Evolutionary conservation across 257 asterid species (phyloP), one percentile per base, ranked within the genome.

Genomic region (Capsicum baccatum): DNA sequence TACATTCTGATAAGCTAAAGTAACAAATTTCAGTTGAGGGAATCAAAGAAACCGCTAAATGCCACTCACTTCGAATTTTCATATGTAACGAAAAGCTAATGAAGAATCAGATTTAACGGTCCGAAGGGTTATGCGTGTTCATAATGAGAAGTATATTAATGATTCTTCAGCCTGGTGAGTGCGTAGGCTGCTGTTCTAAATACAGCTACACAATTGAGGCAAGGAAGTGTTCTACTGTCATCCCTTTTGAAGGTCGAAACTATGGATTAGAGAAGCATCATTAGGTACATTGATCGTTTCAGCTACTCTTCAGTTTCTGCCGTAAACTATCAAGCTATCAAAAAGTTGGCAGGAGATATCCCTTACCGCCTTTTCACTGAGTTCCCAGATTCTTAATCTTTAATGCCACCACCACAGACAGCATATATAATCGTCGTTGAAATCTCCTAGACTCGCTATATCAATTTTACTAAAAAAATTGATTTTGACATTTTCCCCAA

Each of bases 241-340:
- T 70, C 9, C 37, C 37, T 4, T 70, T 70, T 44, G 56, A 70
- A 5, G 17, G 4, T 17, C 57, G 0, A 70, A 70, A 55, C 56
- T 70, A 42, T 13, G 3, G 79, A 70, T 17, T 3, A 17, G 21
- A n/a, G 79, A 70, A 9, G 11, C 16, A 1, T 44, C 79, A 44
- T 9, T 70, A 21, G 56, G 56, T 70, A 9, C 54, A 7, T 8
- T 44, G 9, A 35, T 42, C 44, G 5, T 70, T 16, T 42, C 37
- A 17, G 79, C 79, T 42, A 70, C 37, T 70, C 9, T 70, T 70
- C 56, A 70, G 35, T 70, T 70, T 17, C 35, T 42, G 8, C 79
- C 79, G 5, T 0, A 44, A 16, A 44, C 10, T 70, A 44, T 8
- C 2, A 44, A 16, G 17, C 10, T 70, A 44, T 8, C 2, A 9